phyloP scores from a whole-genome alignment of 2,329 filamentous ascomycete species.

The Didymella lethalis region DNA sequence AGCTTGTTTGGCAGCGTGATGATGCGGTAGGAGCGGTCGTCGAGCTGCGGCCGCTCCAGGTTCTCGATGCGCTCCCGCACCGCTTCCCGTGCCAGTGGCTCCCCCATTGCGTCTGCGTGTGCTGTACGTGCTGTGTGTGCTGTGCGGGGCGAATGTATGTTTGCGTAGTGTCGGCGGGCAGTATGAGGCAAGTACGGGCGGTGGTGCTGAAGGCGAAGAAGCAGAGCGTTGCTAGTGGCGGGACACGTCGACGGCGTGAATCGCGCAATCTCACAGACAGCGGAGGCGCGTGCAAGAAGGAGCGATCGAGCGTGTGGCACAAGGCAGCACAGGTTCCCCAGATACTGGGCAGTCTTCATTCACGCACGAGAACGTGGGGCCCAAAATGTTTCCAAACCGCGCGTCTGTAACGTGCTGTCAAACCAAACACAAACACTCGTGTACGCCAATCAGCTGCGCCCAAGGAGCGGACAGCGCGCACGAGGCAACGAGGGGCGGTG shows the following conservation, averaged over 20 bases:
- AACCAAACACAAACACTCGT: conserved; percentile 10
- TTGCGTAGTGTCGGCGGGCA: conserved; percentile 22
- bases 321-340: conserved; percentile 34
- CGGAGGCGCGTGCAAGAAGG: conserved; percentile 16
- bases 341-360: conserved; percentile 26
- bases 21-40: conserved; percentile 87
- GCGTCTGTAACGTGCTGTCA: conserved; percentile 10
- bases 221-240: conserved; percentile 34
- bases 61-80: conserved; percentile 60
- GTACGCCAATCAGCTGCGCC: conserved; percentile 14
- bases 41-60: conserved; percentile 82
- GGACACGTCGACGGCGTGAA: conserved; percentile 26
- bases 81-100: conserved; percentile 37
- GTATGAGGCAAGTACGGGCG: conserved; percentile 12
- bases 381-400: conserved; percentile 9
- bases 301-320: conserved; percentile 27
- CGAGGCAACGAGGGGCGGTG: conserved; percentile 31
- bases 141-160: not conserved
- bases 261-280: conserved; percentile 23
- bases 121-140: not conserved
- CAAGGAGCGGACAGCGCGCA: not conserved
- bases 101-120: conserved; percentile 35
- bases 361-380: conserved; percentile 33
- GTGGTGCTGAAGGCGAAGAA: conserved; percentile 37
- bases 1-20: conserved; percentile 85